These are phyloP conservation scores for Brassica hybrid DNA, from an alignment of 441 rosid genomes.

Conservation along the genomic window DNA sequence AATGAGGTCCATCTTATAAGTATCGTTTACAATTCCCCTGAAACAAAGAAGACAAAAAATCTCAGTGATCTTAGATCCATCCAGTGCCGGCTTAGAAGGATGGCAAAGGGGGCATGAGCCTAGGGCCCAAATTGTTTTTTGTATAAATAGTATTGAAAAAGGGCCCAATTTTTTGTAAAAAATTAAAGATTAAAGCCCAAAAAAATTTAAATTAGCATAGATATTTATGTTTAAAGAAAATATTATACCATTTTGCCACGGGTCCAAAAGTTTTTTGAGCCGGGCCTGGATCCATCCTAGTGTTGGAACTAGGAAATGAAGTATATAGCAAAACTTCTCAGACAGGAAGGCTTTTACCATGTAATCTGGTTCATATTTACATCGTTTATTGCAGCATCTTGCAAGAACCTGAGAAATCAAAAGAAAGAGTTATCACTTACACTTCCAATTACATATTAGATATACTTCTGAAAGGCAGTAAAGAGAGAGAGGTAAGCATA, in stretches of 20 bases:
- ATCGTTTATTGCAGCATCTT: constrained; percentile 80
- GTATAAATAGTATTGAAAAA: no score
- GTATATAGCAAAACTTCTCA: not conserved
- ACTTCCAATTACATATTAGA: not conserved
- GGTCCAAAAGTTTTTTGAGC: no score
- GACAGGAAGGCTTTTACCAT: constrained; percentile 53
- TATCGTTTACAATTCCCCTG: constrained; percentile 94
- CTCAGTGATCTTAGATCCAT: no score
- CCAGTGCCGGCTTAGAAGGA: no score
- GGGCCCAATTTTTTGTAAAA: no score
- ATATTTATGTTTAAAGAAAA: no score
- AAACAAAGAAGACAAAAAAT: not conserved
- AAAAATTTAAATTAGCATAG: not conserved
- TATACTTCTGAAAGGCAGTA: constrained; percentile 3
- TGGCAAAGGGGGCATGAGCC: no score
- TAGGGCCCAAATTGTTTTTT: no score
- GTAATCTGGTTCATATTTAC: constrained; percentile 67
- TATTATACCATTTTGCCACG: no score
- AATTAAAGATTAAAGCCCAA: no score
- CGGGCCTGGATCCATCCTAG: no score
- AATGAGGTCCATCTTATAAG: constrained; percentile 93
- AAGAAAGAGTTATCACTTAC: not conserved
- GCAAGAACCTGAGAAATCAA: constrained; percentile 62
- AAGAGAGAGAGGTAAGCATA: constrained; percentile 22
- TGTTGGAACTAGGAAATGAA: no score